These are phyloP conservation scores for Nadsonia fulvescens DNA, from an alignment of 805 yeast genomes.

Conservation along the genomic window DNA sequence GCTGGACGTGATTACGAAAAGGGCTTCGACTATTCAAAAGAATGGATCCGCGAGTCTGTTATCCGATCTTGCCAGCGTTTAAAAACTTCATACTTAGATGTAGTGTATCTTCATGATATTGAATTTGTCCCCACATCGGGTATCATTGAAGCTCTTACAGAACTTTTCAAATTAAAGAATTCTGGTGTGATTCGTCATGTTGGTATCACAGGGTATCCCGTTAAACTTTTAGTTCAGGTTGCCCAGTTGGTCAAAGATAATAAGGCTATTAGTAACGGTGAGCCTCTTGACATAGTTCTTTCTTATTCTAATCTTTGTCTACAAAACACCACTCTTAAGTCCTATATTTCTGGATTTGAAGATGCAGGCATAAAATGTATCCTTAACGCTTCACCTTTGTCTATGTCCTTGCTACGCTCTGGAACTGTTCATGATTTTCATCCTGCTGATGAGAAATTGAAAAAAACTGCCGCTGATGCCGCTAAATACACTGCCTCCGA, in stretches of 20 bases:
- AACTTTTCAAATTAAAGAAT: slow-evolving; percentile 37
- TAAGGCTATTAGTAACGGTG: slow-evolving; percentile 31
- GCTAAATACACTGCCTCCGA: slow-evolving; percentile 25
- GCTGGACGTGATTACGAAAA: slow-evolving; percentile 59
- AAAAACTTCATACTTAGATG: slow-evolving; percentile 50
- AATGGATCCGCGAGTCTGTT: slow-evolving; percentile 43
- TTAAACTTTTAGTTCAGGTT: slow-evolving; percentile 41
- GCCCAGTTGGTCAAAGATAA: slow-evolving; percentile 23
- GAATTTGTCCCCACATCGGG: slow-evolving; percentile 51
- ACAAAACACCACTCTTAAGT: slow-evolving; percentile 46
- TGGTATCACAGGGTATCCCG: slow-evolving; percentile 81
- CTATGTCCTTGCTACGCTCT: slow-evolving; percentile 70
- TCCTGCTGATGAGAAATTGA: slow-evolving; percentile 51
- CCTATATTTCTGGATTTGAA: slow-evolving; percentile 22
- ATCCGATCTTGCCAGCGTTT: slow-evolving; percentile 49
- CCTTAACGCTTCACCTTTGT: slow-evolving; percentile 70
- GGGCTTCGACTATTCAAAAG: slow-evolving; percentile 58
- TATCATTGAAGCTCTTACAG: slow-evolving; percentile 43
- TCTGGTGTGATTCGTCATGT: slow-evolving; percentile 46
- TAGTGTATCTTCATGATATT: slow-evolving; percentile 76
- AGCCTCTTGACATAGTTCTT: slow-evolving; percentile 55
- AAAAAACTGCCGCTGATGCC: slow-evolving; percentile 25
- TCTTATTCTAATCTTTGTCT: slow-evolving; percentile 70
- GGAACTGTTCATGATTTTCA: slow-evolving; percentile 58
- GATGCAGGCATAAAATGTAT: slow-evolving; percentile 40